Evolutionary conservation across 2,329 filamentous ascomycete species (phyloP).

Genomic region (Cercospora zeina): DNA sequence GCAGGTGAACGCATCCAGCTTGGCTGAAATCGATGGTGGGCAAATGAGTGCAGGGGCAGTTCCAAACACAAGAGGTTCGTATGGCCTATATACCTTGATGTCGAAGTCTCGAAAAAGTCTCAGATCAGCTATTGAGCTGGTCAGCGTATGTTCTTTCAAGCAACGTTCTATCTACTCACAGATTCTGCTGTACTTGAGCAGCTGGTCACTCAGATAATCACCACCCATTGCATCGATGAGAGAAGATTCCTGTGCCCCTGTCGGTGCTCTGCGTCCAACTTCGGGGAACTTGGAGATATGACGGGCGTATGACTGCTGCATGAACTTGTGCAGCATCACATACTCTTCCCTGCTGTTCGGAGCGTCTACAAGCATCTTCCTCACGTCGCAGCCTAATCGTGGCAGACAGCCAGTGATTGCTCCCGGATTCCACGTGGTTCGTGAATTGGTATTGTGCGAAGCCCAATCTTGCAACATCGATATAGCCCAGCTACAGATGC

Average conservation of each 20-base stretch:
- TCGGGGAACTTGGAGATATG: background rate
- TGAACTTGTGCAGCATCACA: background rate
- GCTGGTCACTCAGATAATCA: background rate
- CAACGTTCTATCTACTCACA: background rate
- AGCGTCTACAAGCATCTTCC: background rate
- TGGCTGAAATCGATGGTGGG: background rate
- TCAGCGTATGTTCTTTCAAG: background rate
- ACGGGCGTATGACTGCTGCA: background rate
- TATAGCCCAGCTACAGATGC: background rate
- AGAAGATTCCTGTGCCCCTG: background rate
- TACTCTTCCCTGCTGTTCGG: background rate
- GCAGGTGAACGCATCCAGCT: background rate
- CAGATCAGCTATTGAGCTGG: background rate
- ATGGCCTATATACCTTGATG: background rate
- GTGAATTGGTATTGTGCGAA: background rate
- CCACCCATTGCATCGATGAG: background rate
- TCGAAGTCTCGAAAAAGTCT: background rate
- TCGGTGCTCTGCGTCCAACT: background rate
- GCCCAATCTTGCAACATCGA: background rate
- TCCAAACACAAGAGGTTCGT: background rate
- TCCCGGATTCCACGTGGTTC: background rate
- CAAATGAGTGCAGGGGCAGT: background rate
- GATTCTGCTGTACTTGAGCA: background rate
- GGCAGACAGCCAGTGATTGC: background rate
- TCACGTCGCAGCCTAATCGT: background rate